Conservation (phyloP, 2,329 filamentous ascomycete species). For the Verticillium zaregamsianum region DNA sequence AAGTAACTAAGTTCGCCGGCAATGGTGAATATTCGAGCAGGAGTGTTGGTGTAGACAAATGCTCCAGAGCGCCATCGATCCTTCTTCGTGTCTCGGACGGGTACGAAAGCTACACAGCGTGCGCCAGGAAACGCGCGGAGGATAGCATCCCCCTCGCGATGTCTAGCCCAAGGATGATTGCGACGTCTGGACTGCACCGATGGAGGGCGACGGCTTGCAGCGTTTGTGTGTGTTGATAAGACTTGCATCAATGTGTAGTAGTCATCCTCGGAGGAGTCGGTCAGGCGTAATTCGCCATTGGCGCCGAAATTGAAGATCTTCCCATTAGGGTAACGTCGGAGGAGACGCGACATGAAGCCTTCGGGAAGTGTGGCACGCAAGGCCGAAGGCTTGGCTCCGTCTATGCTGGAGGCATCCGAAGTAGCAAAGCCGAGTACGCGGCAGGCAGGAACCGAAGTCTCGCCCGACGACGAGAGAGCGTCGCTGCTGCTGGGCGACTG, state of each 20-base stretch:
- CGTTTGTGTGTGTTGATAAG: neutral
- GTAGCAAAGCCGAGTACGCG: neutral
- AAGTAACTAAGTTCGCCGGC: constrained; percentile 29
- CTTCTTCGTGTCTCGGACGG: constrained; percentile 28
- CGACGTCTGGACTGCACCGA: neutral
- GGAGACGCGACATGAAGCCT: constrained; percentile 32
- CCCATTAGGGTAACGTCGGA: constrained; percentile 41
- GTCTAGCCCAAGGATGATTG: constrained; percentile 8
- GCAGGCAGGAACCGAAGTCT: constrained; percentile 13
- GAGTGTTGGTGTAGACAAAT: constrained; percentile 33
- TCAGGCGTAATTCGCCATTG: constrained; percentile 27
- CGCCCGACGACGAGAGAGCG: constrained; percentile 23
- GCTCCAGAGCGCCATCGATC: constrained; percentile 33
- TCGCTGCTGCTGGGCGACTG: constrained; percentile 16
- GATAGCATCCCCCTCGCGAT: constrained; percentile 27
- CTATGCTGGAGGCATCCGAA: neutral
- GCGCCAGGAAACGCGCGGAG: constrained; percentile 32
- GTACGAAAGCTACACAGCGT: constrained; percentile 28
- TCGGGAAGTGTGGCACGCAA: constrained; percentile 26
- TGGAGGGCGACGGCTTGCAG: neutral
- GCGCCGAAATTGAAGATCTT: constrained; percentile 41
- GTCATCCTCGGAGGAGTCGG: constrained; percentile 20
- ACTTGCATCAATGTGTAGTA: neutral
- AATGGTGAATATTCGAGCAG: constrained; percentile 18
- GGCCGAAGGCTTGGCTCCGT: neutral